Conservation (phyloP, 805 yeast species). For the Ogataea ramenticola region DNA sequence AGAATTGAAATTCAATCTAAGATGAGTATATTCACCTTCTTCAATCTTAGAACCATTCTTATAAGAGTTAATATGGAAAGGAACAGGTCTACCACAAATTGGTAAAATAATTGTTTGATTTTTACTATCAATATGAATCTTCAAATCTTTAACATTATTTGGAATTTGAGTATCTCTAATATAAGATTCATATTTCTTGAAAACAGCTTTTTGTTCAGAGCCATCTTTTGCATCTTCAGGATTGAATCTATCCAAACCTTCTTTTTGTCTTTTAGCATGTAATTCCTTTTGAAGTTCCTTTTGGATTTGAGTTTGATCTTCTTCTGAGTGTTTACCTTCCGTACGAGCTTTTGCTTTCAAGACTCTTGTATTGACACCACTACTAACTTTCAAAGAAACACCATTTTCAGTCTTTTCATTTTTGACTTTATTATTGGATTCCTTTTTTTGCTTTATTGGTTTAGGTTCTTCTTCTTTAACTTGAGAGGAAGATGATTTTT, state of each 20-base stretch:
- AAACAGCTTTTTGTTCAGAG: slow-evolving; percentile 60
- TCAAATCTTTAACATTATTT: slow-evolving; percentile 68
- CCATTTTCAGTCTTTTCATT: slow-evolving; percentile 4
- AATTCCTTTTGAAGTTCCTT: slow-evolving; percentile 76
- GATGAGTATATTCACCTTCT: slow-evolving; percentile 89
- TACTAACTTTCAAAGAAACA: slow-evolving; percentile 5
- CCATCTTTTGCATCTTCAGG: slow-evolving; percentile 67
- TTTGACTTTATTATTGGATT: slow-evolving; percentile 6
- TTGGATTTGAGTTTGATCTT: slow-evolving; percentile 70
- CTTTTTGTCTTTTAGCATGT: slow-evolving; percentile 79
- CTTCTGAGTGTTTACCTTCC: slow-evolving; percentile 67
- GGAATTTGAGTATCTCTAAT: slow-evolving; percentile 93
- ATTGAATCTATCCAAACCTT: slow-evolving; percentile 75
- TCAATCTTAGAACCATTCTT: slow-evolving; percentile 93
- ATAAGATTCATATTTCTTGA: slow-evolving; percentile 90
- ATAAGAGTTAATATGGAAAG: slow-evolving; percentile 91
- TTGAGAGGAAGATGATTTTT: slow-evolving; percentile 24
- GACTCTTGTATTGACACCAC: slow-evolving; percentile 50
- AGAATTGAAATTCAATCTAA: slow-evolving; percentile 85
- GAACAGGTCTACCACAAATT: slow-evolving; percentile 92
- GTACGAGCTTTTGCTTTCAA: slow-evolving; percentile 74
- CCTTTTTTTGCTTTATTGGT: slow-evolving; percentile 4
- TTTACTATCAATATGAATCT: slow-evolving; percentile 80
- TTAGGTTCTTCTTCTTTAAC: too few species aligned
- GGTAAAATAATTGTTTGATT: slow-evolving; percentile 88